These are phyloP conservation scores for Starmerella geochares DNA, from an alignment of 805 yeast genomes.

Conservation along the genomic window DNA sequence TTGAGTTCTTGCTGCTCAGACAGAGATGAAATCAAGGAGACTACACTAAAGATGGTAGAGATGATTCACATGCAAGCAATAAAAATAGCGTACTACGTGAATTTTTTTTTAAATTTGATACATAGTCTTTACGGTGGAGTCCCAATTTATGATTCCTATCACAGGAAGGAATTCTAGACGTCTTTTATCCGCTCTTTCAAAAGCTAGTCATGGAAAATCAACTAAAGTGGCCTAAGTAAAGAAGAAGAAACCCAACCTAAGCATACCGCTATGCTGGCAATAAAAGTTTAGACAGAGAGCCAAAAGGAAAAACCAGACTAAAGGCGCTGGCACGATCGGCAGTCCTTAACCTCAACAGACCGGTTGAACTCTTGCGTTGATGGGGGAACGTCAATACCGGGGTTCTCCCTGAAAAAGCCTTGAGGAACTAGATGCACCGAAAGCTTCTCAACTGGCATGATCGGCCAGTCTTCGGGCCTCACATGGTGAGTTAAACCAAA, in stretches of 20 bases:
- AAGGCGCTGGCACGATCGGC: constrained; percentile 24
- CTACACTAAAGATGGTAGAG: no score
- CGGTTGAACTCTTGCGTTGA: constrained; percentile 59
- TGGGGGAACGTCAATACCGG: constrained; percentile 68
- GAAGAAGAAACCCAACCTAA: no score
- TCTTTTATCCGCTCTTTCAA: no score
- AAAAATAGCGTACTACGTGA: no score
- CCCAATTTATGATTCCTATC: no score
- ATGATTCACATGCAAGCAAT: no score
- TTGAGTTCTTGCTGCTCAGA: neutral
- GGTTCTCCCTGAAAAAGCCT: constrained; percentile 69
- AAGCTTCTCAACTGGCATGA: constrained; percentile 75
- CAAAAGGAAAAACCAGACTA: neutral
- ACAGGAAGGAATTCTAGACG: no score
- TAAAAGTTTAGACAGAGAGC: neutral
- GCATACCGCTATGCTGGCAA: neutral
- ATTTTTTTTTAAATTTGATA: no score
- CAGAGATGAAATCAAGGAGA: no score
- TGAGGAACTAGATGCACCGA: constrained; percentile 55
- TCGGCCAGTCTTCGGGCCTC: constrained; percentile 77
- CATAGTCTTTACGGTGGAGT: no score
- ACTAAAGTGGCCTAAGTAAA: no score
- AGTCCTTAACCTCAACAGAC: constrained; percentile 34
- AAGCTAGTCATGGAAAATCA: no score
- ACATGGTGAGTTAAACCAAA: constrained; percentile 64